Evolutionary conservation across 2,329 filamentous ascomycete genomes (phyloP).

Genomic region (Macrophomina pseudophaseolina): DNA sequence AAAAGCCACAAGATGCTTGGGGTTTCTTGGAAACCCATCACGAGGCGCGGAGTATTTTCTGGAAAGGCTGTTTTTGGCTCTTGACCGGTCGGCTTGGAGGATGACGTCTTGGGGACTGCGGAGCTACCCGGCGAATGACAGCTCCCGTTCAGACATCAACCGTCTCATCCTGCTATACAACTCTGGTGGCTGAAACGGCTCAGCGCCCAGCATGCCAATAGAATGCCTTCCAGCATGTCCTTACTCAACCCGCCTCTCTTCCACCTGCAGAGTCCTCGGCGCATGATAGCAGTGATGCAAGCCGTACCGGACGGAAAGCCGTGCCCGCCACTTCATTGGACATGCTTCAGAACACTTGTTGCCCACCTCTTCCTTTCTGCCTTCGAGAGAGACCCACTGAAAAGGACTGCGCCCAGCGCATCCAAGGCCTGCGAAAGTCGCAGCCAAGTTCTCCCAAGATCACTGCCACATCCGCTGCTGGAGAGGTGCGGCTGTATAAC

Average conservation of each 20-base stretch:
- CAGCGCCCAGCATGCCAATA: not conserved
- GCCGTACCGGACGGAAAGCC: not conserved
- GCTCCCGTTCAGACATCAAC: not conserved
- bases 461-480: not conserved
- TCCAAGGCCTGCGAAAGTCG: not conserved
- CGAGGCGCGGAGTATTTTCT: not conserved
- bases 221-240: not conserved
- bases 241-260: not conserved
- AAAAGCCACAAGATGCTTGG: not conserved
- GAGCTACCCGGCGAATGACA: not conserved
- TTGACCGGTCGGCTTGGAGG: not conserved
- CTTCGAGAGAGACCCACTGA: not conserved
- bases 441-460: constrained; percentile 9
- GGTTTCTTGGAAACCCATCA: not conserved
- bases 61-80: not conserved
- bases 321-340: not conserved
- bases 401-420: not conserved
- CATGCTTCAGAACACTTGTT: not conserved
- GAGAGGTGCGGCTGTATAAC: not conserved
- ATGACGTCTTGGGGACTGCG: not conserved
- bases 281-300: not conserved
- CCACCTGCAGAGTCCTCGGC: not conserved
- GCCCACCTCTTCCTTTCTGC: not conserved
- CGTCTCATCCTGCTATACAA: not conserved
- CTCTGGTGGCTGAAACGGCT: not conserved